Base-by-base conservation (phyloP, 2,329 filamentous ascomycete genomes). In the Colletotrichum viniferum region DNA sequence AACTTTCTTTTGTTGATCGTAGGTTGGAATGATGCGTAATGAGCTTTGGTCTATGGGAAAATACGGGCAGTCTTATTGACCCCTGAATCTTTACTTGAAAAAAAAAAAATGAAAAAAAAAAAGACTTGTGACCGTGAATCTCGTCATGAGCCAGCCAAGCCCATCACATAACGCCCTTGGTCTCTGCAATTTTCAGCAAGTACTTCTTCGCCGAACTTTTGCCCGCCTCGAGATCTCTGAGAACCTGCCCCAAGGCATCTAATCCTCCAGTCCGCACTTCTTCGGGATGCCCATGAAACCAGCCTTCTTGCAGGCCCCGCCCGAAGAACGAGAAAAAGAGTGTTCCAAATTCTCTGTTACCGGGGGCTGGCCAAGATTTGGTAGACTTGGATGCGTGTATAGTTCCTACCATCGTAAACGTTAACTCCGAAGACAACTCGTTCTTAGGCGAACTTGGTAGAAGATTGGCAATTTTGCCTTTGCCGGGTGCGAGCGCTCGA, bases 311-410 rank as follows among this genome's bases (percentile, higher is more conserved):
- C 36, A 38, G 36, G 0, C 36, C 36, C 16, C 36, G 14, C 36
- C 36, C 7, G 2, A 38, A 38, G 16, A 38, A 38, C 36, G 36
- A 38, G 36, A 9, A 38, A 3, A 38, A 38, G 1, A 38, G 1
- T 38, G 36, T 18, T 1, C 36, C 36, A 38, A 9, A 38, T 38
- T 38, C 7, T 18, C 16, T 9, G 36, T 38, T 14, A 4, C 36
- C 16, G 7, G 18, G 36, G 14, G 7, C 36, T 18, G 36, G 36
- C 36, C 36, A 38, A 9, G 36, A 0, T 9, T 38, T 3, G 36
- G 36, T 1, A 7, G 36, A 3, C 36, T 3, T 38, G 16, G 1
- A 18, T 18, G 36, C 16, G 7, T 1, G 36, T 0, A 18, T 1
- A 18, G 36, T 38, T 18, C 36, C 36, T 38, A 1, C 16, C 36